These are phyloP conservation scores for Phoenix dactylifera DNA, from an alignment of 176 grass and related monocot species.

Conservation along the genomic window DNA sequence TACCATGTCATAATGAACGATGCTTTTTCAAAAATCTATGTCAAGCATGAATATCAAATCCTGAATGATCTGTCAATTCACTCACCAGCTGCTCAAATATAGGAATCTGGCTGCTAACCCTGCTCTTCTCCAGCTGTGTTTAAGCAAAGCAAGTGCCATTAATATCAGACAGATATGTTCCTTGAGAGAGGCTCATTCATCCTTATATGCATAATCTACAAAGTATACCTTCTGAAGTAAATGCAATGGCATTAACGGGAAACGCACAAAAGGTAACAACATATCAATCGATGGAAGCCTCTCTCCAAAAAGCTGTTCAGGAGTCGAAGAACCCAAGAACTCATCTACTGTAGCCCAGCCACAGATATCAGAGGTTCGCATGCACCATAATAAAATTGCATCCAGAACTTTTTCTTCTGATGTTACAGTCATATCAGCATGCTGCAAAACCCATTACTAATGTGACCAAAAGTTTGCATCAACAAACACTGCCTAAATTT, in stretches of 20 bases:
- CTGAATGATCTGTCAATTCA: background rate
- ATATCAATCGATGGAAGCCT: slow-evolving; percentile 40
- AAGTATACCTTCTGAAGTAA: slow-evolving; percentile 47
- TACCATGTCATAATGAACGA: slow-evolving; percentile 9
- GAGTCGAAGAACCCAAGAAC: slow-evolving; percentile 45
- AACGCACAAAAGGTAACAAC: slow-evolving; percentile 74
- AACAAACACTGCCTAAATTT: too few relatives aligned
- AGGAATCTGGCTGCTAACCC: slow-evolving; percentile 46
- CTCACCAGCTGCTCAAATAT: slow-evolving; percentile 51
- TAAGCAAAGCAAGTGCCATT: slow-evolving; percentile 11
- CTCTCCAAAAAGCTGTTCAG: slow-evolving; percentile 59
- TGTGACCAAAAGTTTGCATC: background rate
- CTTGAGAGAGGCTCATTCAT: background rate
- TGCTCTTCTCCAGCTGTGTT: slow-evolving; percentile 71
- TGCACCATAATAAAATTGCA: slow-evolving; percentile 80
- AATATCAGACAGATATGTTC: background rate
- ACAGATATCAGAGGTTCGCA: slow-evolving; percentile 46
- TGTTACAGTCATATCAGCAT: slow-evolving; percentile 87
- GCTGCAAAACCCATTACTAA: slow-evolving; percentile 49
- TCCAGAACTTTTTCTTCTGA: slow-evolving; percentile 94
- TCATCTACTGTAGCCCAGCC: slow-evolving; percentile 60
- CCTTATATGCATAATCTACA: slow-evolving; percentile 1
- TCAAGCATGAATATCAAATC: background rate
- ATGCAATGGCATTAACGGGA: slow-evolving; percentile 53
- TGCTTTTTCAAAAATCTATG: background rate